Evolutionary conservation across 176 grass and related monocot genomes (phyloP).

Genomic region (Dactylis glomerata): DNA sequence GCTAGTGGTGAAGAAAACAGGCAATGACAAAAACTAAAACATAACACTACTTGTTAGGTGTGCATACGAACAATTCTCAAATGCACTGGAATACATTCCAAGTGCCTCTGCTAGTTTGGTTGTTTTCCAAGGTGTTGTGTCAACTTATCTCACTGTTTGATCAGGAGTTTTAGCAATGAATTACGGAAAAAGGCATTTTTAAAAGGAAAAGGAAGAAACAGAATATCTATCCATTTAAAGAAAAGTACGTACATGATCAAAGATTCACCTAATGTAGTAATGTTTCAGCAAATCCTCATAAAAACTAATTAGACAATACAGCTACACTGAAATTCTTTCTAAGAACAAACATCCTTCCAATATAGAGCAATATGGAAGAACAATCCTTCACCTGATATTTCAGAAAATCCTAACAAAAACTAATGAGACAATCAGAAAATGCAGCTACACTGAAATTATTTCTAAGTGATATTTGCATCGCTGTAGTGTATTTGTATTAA

Average conservation of each 20-base stretch:
- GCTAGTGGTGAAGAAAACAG: background rate
- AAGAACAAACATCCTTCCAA: background rate
- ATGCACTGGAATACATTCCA: background rate
- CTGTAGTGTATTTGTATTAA: background rate
- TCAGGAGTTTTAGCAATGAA: background rate
- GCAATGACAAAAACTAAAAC: background rate
- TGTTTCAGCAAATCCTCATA: background rate
- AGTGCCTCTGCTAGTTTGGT: background rate
- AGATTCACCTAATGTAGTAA: background rate
- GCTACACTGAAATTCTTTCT: background rate
- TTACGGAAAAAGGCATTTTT: background rate
- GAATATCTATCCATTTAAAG: background rate
- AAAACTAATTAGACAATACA: background rate
- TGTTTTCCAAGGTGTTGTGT: background rate
- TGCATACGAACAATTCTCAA: background rate
- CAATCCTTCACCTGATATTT: background rate
- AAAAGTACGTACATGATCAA: background rate
- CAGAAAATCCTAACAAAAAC: constrained; percentile 8
- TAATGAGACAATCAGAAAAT: background rate
- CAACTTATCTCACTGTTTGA: background rate
- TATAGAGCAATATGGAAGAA: background rate
- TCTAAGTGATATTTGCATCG: background rate
- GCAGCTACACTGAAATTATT: background rate
- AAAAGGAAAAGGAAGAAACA: background rate
- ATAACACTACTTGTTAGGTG: background rate